These are phyloP conservation scores for Areca catechu DNA, from an alignment of 176 grass and related monocot genomes.

Conservation along the genomic window DNA sequence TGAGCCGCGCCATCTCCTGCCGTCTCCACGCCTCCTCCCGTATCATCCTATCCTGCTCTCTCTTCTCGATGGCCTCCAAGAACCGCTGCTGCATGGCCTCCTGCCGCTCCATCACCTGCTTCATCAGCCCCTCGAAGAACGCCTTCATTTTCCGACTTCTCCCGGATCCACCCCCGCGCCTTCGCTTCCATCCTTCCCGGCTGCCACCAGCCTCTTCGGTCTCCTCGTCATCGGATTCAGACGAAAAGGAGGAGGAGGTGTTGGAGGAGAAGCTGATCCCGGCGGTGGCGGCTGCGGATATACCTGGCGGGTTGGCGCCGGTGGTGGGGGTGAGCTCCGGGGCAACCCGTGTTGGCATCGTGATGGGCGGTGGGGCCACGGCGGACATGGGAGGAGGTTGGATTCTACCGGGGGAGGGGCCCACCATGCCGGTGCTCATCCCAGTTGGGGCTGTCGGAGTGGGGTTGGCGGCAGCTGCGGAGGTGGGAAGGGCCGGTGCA, in stretches of 20 bases:
- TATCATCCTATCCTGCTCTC: constrained; percentile 57
- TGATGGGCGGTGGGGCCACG: constrained; percentile 9
- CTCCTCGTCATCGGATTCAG: constrained; percentile 30
- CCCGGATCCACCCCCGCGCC: constrained; percentile 3
- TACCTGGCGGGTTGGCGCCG: too few relatives aligned
- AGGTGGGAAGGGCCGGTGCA: too few relatives aligned
- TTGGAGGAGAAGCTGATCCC: constrained; percentile 40
- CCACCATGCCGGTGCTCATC: constrained; percentile 14
- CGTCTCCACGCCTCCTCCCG: constrained; percentile 65
- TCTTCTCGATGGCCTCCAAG: constrained; percentile 45
- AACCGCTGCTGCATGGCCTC: constrained; percentile 57
- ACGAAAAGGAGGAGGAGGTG: constrained; percentile 15
- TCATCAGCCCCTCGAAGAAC: constrained; percentile 63
- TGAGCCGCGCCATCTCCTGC: constrained; percentile 52
- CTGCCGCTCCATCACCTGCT: constrained; percentile 65
- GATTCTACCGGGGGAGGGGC: background rate
- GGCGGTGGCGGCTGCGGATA: background rate
- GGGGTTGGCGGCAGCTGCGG: too few relatives aligned
- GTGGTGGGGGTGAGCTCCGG: too few relatives aligned
- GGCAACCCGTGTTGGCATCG: too few relatives aligned
- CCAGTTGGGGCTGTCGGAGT: constrained; percentile 6
- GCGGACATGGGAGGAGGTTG: background rate
- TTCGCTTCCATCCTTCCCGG: constrained; percentile 39
- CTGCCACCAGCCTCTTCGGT: constrained; percentile 36
- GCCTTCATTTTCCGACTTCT: constrained; percentile 28